Base-by-base conservation (phyloP, 306 rosid genomes). In the Quercus robur region DNA sequence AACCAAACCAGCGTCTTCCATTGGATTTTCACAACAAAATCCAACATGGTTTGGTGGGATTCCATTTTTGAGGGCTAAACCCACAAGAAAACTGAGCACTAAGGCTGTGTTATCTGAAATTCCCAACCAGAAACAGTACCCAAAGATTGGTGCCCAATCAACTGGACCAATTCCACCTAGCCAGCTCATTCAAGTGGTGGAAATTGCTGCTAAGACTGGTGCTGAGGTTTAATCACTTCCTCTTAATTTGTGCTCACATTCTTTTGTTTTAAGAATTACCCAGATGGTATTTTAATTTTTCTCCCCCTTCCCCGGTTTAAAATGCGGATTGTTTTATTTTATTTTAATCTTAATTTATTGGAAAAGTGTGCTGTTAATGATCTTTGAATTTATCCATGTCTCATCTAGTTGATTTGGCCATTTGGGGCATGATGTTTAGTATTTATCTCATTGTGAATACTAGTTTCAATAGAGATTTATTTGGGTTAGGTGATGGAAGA, bases 171-270 rank as follows among this genome's bases (percentile, higher is more conserved):
- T 95, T 86, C 80, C 86, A 38, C 72, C 87, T 11, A 13, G 56
- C 85, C 91, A 90, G 58, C 97, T 95, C 78, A 82, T 90, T 75
- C 83, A 91, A 86, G 98, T 93, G n/a, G 98, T 89, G 71, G 89
- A 84, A 69, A 77, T 78, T 70, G 98, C 99, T 63, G 99, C 99
- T 61, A 90, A 89, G 68, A 95, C 96, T 64, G 99, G 99, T 19
- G 99, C 98, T 68, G 84, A 95, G 98, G 98, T 94, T 82, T 69
- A 19, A 56, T 33, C 8, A 44, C 69, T 70, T 49, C 9, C 52
- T 33, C 11, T 8, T 41, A 41, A 41, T 41, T 30, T 30, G 44
- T 2, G 49, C 25, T 41, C 74, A 52, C 73, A 59, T 61, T 66
- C 19, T 69, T 59, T 49, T 56, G 80, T 76, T 33, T 3, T 1